Percentiles rank a stretch among this genome's conserved stretches.
Conservation (phyloP, 2,329 filamentous ascomycete species). For the Lachnellula occidentalis region DNA sequence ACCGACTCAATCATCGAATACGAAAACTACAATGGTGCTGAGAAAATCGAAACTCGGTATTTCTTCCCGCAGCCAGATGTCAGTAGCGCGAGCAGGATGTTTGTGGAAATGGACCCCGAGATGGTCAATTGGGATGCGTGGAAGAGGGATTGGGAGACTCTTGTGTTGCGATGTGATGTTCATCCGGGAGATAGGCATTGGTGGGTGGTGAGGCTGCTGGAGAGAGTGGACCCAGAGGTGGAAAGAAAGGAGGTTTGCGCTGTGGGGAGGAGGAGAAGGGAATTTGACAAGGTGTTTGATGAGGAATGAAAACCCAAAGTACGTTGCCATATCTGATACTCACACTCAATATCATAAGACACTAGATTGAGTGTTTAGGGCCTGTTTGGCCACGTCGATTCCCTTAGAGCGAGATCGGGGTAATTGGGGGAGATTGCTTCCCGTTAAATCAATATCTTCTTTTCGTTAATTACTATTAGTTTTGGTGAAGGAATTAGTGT, state of each 20-base stretch:
- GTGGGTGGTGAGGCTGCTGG: not conserved
- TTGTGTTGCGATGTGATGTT: not conserved
- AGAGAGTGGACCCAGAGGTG: not conserved
- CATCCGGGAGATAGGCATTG: not conserved
- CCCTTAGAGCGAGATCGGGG: no score
- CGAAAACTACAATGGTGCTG: not conserved
- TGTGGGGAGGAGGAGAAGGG: not conserved
- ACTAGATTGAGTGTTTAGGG: no score
- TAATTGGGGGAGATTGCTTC: no score
- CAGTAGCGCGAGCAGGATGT: not conserved
- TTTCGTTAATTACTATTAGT: no score
- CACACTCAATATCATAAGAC: no score
- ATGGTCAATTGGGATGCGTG: not conserved
- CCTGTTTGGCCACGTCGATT: no score
- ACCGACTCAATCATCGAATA: not conserved
- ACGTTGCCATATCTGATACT: no score
- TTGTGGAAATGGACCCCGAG: not conserved
- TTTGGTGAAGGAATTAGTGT: no score
- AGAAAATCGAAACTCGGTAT: not conserved
- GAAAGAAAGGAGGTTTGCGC: not conserved
- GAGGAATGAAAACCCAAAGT: not conserved
- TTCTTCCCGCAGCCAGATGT: not conserved
- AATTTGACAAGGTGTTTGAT: not conserved
- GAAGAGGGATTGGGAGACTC: not conserved
- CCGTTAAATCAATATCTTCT: no score